phyloP scores from a whole-genome alignment of 371 early-diverging fungal species.

The Mortierella sp. region DNA sequence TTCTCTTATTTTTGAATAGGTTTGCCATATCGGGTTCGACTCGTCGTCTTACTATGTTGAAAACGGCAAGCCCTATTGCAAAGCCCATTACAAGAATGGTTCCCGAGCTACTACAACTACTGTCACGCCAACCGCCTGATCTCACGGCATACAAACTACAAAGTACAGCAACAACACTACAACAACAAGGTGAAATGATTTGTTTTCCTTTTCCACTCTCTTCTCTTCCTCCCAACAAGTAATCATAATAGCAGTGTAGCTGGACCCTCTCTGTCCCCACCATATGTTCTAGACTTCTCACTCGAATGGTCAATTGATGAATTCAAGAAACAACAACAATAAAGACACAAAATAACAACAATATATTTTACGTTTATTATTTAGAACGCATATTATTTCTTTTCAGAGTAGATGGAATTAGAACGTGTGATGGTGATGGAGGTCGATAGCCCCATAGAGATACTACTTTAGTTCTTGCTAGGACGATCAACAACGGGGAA shows the following conservation, averaged over 20 bases:
- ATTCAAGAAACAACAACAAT: not conserved
- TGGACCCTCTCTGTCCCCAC: not conserved
- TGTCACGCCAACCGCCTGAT: not conserved
- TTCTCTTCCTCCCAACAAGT: not conserved
- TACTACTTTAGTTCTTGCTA: not conserved
- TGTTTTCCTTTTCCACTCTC: too few species aligned
- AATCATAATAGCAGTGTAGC: not conserved
- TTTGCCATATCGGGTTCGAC: conserved; percentile 69
- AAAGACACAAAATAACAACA: not conserved
- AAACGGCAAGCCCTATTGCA: conserved; percentile 75
- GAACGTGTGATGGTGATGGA: not conserved
- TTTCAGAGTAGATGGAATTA: not conserved
- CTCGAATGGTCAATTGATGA: not conserved
- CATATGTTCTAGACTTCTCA: not conserved
- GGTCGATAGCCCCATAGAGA: not conserved
- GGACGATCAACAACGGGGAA: conserved; percentile 45
- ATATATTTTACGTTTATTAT: not conserved
- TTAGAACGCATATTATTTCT: not conserved
- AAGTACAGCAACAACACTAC: not conserved
- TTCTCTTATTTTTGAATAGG: conserved; percentile 34
- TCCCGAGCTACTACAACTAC: not conserved
- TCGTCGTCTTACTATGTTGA: conserved; percentile 64
- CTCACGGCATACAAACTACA: too few species aligned
- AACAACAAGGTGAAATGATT: not conserved
- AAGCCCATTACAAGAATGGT: conserved; percentile 67